Percentiles rank a stretch among this genome's conserved stretches.
phyloP scores from a whole-genome alignment of 176 grass and related monocot genomes.

The Rhynchospora pubera region DNA sequence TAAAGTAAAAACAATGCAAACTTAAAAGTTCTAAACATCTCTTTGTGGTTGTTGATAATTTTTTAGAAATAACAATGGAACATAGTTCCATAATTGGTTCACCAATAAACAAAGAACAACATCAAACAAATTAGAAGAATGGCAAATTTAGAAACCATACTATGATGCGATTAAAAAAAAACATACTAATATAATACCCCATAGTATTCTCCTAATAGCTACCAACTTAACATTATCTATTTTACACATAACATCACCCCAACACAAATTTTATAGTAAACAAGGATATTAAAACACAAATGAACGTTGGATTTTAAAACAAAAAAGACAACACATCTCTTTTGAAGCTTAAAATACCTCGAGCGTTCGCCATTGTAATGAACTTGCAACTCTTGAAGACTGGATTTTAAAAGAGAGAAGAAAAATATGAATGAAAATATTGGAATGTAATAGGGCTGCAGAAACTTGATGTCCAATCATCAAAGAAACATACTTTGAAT shows the following conservation, averaged over 20 bases:
- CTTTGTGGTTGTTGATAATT: not conserved
- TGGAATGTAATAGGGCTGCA: not conserved
- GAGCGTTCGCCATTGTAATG: constrained; percentile 96
- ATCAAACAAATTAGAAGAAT: constrained; percentile 4
- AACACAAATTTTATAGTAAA: not conserved
- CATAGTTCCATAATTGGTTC: not conserved
- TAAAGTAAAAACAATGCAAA: not conserved
- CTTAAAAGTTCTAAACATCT: not conserved
- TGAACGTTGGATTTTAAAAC: not conserved
- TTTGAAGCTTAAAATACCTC: constrained; percentile 46
- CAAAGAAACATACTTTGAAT: constrained; percentile 76
- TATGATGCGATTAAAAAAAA: too few relatives aligned
- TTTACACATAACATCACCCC: not conserved
- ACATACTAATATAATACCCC: too few relatives aligned
- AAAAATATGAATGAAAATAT: constrained; percentile 24
- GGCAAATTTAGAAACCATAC: not conserved
- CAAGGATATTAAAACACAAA: not conserved
- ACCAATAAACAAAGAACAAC: not conserved
- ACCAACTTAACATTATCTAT: not conserved
- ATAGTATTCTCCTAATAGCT: not conserved
- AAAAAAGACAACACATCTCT: not conserved
- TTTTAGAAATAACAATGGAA: not conserved
- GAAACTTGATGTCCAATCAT: constrained; percentile 4
- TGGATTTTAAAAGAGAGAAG: constrained; percentile 33
- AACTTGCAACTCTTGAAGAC: constrained; percentile 94